Evolutionary conservation across 768 basidiomycete genomes (phyloP), one percentile per base, ranked within the genome.

Genomic region (Suillus decipiens): DNA sequence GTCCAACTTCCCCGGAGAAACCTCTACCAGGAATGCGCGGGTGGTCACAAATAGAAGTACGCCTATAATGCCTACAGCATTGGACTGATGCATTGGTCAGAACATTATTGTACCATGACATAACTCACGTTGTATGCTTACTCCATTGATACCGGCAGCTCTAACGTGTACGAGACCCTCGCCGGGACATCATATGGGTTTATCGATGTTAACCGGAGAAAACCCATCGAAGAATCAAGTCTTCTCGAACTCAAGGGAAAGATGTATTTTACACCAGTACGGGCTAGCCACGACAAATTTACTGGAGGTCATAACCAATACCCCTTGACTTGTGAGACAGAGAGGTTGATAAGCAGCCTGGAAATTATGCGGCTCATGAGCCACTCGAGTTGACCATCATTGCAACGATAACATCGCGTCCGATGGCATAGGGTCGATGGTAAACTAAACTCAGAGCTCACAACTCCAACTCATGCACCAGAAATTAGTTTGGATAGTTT

Each of bases 1-100:
- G n/a, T 76, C 72, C 57, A 72, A 76, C 72, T n/a, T 77, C 70
- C 0, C 75, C 75, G 1, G 75, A 77, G 42, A 77, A 77, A 43
- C 77, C 75, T 47, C 75, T 63, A 36, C 75, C 75, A 12, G 69
- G 68, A 33, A 59, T 72, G 39, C 75, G 76, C 1, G 76, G 75
- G 68, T 60, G 0, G 76, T 77, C 12, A 77, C 75, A 60, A 77
- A 75, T 1, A 66, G 75, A 17, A 76, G 55, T 17, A 57, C 63
- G 14, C 75, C 73, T 54, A 68, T 34, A n/a, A 75, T 54, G 1
- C 57, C 74, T 10, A 75, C 74, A 28, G 75, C 70, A 22, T 76
- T 75, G 17, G 75, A 75, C 74, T 75, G 53, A 39, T 33, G 24
- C n/a, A 61, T 62, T 12, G 19, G 22, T 48, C 22, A 39, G 45